A percentile compares a stretch with the other conserved stretches of the same genome.
Conservation (phyloP, 2,329 filamentous ascomycete species). For the Colletotrichum cereale region DNA sequence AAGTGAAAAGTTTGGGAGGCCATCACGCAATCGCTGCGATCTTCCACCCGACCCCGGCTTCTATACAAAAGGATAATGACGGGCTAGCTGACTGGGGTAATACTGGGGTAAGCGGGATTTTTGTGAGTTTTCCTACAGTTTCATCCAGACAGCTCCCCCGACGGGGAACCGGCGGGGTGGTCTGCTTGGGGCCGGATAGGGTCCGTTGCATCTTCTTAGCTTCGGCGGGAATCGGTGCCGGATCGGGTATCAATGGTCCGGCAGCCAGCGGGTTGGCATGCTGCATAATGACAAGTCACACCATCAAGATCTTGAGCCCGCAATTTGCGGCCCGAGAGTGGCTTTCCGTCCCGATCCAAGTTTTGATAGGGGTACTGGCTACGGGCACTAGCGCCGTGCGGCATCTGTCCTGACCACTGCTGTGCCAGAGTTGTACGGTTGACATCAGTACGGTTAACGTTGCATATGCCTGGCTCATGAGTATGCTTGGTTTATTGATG, state of each 20-base stretch:
- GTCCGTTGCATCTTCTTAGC: neutral
- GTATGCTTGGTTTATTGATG: neutral
- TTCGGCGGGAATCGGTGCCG: constrained; percentile 23
- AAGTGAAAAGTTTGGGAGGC: neutral
- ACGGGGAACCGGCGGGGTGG: constrained; percentile 18
- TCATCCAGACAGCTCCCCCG: constrained; percentile 7
- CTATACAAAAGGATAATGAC: neutral
- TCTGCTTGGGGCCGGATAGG: constrained; percentile 13
- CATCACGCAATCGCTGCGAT: constrained; percentile 18
- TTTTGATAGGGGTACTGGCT: neutral
- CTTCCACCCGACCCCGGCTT: neutral
- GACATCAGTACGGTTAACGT: neutral
- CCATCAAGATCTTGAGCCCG: constrained; percentile 25
- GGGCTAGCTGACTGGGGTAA: constrained; percentile 12
- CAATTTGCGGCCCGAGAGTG: constrained; percentile 5
- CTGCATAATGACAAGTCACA: neutral
- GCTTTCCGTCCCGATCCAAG: neutral
- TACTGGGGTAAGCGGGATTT: constrained; percentile 14
- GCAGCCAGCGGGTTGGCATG: neutral
- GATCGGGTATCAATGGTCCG: constrained; percentile 7
- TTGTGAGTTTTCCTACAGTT: constrained; percentile 1
- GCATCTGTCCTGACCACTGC: neutral
- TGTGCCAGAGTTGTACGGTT: neutral
- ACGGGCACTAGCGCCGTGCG: neutral
- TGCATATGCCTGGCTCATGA: neutral